Evolutionary conservation across 345 rosid species (phyloP).

Genomic region (Gossypioides kirkii): DNA sequence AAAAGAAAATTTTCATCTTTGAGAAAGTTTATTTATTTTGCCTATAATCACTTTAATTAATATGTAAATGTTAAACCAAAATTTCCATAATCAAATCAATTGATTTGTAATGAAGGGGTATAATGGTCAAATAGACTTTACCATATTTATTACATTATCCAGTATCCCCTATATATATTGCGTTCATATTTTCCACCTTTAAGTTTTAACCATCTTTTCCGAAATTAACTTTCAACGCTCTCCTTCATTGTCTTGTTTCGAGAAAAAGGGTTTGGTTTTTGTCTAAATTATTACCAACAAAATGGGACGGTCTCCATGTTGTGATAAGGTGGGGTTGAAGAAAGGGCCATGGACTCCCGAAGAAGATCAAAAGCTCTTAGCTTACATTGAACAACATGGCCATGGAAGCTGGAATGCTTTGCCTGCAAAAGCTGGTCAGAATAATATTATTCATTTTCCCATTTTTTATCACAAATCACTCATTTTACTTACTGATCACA

Average conservation of each 20-base stretch:
- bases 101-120: not conserved
- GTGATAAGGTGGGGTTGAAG: slow-evolving; percentile 53
- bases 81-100: not conserved
- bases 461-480: not conserved
- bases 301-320: slow-evolving; percentile 38
- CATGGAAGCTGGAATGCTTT: slow-evolving; percentile 55
- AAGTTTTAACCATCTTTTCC: not conserved
- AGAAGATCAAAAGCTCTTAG: slow-evolving; percentile 54
- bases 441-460: not conserved
- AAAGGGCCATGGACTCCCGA: slow-evolving; percentile 65
- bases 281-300: not conserved
- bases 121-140: not conserved
- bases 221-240: not conserved
- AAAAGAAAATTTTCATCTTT: too few species aligned
- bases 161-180: not conserved
- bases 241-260: not conserved
- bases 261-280: not conserved
- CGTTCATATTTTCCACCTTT: not conserved
- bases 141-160: not conserved
- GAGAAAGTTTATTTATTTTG: too few species aligned
- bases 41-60: too few species aligned
- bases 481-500: not conserved
- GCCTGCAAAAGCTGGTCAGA: slow-evolving; percentile 46
- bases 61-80: not conserved
- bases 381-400: slow-evolving; percentile 44